Evolutionary conservation across 2,329 filamentous ascomycete genomes (phyloP).

Genomic region (Ascochyta koolunga): DNA sequence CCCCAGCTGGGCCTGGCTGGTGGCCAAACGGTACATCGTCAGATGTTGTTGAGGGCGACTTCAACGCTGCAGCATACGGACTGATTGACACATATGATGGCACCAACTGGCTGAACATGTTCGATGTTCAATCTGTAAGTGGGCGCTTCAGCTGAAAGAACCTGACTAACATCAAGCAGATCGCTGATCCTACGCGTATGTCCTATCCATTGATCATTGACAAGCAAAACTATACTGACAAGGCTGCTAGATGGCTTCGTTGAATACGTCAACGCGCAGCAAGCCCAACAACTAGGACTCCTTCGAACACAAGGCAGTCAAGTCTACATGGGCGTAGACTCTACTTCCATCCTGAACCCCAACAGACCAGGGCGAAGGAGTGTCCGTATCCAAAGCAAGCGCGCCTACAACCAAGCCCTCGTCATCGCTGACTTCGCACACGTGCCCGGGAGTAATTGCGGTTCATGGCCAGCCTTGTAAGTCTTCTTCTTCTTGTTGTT

Average conservation of each 20-base stretch:
- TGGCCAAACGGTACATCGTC: conserved; percentile 32
- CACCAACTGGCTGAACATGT: conserved; percentile 48
- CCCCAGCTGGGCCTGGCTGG: conserved; percentile 24
- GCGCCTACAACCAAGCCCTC: conserved; percentile 44
- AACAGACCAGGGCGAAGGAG: conserved; percentile 45
- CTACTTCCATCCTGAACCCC: conserved; percentile 34
- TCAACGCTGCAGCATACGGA: conserved; percentile 29
- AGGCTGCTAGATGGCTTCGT: conserved; percentile 43
- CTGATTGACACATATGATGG: conserved; percentile 46
- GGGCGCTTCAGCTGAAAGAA: not conserved
- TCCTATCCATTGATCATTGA: not conserved
- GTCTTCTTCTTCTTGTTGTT: not conserved
- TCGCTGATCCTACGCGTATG: conserved; percentile 45
- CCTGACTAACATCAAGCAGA: conserved; percentile 27
- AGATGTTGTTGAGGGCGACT: conserved; percentile 14
- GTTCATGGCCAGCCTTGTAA: conserved; percentile 49
- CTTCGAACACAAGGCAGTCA: conserved; percentile 41
- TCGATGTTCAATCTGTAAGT: conserved; percentile 41
- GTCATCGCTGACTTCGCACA: conserved; percentile 51
- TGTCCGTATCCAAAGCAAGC: conserved; percentile 46
- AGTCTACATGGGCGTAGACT: conserved; percentile 50
- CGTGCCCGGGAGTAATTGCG: conserved; percentile 47
- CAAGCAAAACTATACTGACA: not conserved
- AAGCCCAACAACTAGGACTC: conserved; percentile 43
- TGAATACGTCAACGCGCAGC: conserved; percentile 42